Conservation (phyloP, 257 asterid species). For the Coffea canephora region DNA sequence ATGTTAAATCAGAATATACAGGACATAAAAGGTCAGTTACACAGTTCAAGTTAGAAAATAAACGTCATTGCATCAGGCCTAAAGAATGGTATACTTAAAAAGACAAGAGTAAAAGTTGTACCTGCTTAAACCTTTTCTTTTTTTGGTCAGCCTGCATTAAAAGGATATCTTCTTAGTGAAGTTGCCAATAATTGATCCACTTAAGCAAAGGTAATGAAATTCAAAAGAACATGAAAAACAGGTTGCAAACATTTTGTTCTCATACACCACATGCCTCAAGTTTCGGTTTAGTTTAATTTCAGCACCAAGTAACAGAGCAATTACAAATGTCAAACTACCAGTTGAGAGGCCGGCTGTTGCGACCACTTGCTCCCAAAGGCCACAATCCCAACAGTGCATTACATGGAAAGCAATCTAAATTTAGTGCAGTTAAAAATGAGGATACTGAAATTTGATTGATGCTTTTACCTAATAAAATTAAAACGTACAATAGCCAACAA, state of each 20-base stretch:
- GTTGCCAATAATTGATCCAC: background rate
- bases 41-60: background rate
- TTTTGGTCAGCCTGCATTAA: conserved; percentile 68
- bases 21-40: background rate
- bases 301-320: background rate
- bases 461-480: background rate
- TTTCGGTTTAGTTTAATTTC: background rate
- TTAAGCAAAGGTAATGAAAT: background rate
- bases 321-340: background rate
- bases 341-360: background rate
- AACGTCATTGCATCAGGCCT: background rate
- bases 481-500: background rate
- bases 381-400: background rate
- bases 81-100: too few species aligned
- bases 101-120: conserved; percentile 22
- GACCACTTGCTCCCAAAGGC: background rate
- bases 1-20: background rate
- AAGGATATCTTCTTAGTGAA: conserved; percentile 17
- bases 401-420: background rate
- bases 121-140: conserved; percentile 73
- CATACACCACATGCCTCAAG: background rate
- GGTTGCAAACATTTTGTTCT: background rate
- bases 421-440: background rate
- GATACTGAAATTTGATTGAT: background rate
- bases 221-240: background rate